Evolutionary conservation across 2,329 filamentous ascomycete genomes (phyloP).

Genomic region (Monosporascus sp.): DNA sequence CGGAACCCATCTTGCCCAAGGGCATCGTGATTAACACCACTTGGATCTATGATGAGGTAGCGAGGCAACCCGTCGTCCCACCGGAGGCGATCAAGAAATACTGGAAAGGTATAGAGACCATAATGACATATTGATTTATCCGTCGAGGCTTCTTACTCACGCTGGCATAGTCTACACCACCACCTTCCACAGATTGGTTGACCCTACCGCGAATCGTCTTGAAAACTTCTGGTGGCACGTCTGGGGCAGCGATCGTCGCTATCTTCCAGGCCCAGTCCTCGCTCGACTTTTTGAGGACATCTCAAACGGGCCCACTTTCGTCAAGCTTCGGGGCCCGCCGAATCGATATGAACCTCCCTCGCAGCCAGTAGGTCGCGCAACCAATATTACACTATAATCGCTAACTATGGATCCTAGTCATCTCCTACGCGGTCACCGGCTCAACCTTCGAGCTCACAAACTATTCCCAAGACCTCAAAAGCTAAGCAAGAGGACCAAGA

Average conservation of each 20-base stretch:
- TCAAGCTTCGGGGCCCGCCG: conserved; percentile 47
- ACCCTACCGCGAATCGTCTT: conserved; percentile 57
- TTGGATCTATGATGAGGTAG: conserved; percentile 48
- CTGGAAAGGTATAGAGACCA: conserved; percentile 8
- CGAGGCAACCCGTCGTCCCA: conserved; percentile 44
- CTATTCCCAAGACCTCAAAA: conserved; percentile 6
- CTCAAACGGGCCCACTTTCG: conserved; percentile 51
- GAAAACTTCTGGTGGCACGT: conserved; percentile 65
- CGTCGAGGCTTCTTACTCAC: conserved; percentile 6
- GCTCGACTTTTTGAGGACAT: conserved; percentile 54
- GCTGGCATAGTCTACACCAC: conserved; percentile 50
- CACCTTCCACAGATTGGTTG: conserved; percentile 51
- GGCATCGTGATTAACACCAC: conserved; percentile 51
- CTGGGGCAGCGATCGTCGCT: conserved; percentile 51
- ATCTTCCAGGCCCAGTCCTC: conserved; percentile 47
- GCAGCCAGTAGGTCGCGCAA: conserved; percentile 33
- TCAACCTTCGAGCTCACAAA: conserved; percentile 5
- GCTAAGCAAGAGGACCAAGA: conserved; percentile 17
- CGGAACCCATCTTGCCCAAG: conserved; percentile 45
- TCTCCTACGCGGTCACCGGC: conserved; percentile 16
- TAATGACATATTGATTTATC: conserved; percentile 6
- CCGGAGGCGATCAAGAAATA: conserved; percentile 39
- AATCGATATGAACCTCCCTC: conserved; percentile 46
- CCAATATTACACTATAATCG: not conserved
- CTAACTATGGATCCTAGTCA: conserved; percentile 16